Percentiles rank a stretch among this genome's conserved stretches.
These are phyloP conservation scores for Pontederia crassipes DNA, from an alignment of 176 grass and related monocot species.

Conservation along the genomic window DNA sequence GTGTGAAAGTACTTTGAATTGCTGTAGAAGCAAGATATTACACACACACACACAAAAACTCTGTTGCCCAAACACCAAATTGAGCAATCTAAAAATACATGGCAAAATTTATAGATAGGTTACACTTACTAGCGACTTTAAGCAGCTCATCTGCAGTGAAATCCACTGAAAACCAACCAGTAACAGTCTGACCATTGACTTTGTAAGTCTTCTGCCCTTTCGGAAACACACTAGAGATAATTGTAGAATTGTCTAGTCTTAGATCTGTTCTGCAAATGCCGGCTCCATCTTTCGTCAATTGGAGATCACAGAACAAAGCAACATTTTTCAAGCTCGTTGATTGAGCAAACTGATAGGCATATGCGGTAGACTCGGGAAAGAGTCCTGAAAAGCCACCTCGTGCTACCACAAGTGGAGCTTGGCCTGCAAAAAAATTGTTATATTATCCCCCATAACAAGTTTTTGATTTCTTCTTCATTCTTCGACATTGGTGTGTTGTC, in stretches of 20 bases:
- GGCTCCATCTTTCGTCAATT: conserved; percentile 16
- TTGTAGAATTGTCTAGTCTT: conserved; percentile 21
- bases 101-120: conserved; percentile 16
- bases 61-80: background rate
- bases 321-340: conserved; percentile 15
- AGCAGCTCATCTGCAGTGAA: conserved; percentile 59
- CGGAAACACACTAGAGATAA: background rate
- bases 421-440: conserved; percentile 1
- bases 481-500: too few species aligned
- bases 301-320: conserved; percentile 14
- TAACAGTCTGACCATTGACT: conserved; percentile 6
- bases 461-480: too few species aligned
- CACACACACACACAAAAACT: background rate
- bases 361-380: conserved; percentile 20
- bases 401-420: conserved; percentile 15
- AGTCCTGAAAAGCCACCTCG: conserved; percentile 17
- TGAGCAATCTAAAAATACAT: conserved; percentile 11
- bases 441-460: too few species aligned
- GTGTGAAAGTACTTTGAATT: conserved; percentile 78
- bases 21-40: conserved; percentile 36
- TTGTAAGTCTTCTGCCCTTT: conserved; percentile 3
- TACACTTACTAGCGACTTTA: conserved; percentile 67
- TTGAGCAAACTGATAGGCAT: conserved; percentile 18
- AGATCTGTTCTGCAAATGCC: conserved; percentile 7
- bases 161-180: conserved; percentile 73